These are phyloP conservation scores for Ustanciosporium gigantosporum DNA, from an alignment of 1,284 basidiomycete genomes.

Conservation along the genomic window DNA sequence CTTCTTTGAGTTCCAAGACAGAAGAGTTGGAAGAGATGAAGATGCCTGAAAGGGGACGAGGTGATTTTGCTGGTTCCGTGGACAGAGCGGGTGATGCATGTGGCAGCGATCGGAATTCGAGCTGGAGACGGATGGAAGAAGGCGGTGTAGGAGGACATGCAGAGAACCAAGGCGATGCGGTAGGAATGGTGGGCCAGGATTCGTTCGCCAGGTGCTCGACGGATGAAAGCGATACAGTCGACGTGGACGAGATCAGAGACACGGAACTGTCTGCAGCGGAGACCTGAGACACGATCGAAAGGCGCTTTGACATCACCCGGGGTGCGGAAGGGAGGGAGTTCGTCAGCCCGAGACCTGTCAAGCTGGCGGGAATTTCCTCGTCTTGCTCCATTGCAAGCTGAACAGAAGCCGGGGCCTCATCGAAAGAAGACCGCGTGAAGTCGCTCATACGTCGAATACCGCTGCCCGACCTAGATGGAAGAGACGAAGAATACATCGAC, in stretches of 20 bases:
- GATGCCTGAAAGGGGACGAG: slow-evolving; percentile 9
- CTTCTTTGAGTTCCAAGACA: slow-evolving; percentile 31
- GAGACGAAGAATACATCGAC: slow-evolving; percentile 3
- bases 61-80: no score
- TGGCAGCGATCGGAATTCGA: slow-evolving; percentile 19
- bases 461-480: neutral
- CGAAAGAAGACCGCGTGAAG: slow-evolving; percentile 8
- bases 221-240: slow-evolving; percentile 10
- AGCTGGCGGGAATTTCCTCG: slow-evolving; percentile 1
- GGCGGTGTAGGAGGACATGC: slow-evolving; percentile 27
- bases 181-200: slow-evolving; percentile 6
- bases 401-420: neutral
- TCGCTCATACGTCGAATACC: slow-evolving; percentile 14
- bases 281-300: slow-evolving; percentile 10
- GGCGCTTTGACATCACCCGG: slow-evolving; percentile 4
- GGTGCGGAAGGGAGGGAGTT: slow-evolving; percentile 11
- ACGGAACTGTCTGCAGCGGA: slow-evolving; percentile 10
- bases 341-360: slow-evolving; percentile 12
- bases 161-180: slow-evolving; percentile 14
- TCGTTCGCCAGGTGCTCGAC: slow-evolving; percentile 5
- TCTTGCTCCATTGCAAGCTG: neutral
- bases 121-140: slow-evolving; percentile 22
- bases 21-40: slow-evolving; percentile 28
- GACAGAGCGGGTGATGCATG: slow-evolving; percentile 2
- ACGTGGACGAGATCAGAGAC: slow-evolving; percentile 3